phyloP scores from a whole-genome alignment of 1,139 yeast species.

The Sugiyamaella japonica region DNA sequence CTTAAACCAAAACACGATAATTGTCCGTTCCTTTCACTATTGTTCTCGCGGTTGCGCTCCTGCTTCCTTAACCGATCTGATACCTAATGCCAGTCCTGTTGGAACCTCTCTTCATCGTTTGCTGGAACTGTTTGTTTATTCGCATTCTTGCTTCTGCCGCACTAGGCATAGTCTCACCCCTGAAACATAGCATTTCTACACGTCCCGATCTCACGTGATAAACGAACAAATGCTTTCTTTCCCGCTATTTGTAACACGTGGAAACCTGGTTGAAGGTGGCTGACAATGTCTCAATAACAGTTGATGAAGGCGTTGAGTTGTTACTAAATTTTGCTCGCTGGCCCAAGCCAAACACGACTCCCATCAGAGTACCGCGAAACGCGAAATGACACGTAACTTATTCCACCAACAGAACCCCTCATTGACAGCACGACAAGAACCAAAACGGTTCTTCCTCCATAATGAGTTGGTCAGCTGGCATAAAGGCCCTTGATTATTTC shows the following conservation, averaged over 20 bases:
- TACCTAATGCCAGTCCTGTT: not conserved
- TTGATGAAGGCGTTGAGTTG: too few relatives aligned
- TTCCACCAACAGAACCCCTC: not conserved
- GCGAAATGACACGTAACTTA: not conserved
- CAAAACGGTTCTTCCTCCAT: too few relatives aligned
- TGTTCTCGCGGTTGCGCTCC: not conserved
- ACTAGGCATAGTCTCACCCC: conserved; percentile 3
- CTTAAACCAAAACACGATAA: too few relatives aligned
- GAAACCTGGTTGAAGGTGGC: too few relatives aligned
- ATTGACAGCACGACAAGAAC: too few relatives aligned
- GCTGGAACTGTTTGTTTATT: not conserved
- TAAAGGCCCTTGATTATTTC: too few relatives aligned
- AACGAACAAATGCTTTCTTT: not conserved
- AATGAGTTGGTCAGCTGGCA: too few relatives aligned
- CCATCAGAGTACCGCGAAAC: not conserved
- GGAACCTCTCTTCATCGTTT: not conserved
- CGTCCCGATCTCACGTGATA: not conserved
- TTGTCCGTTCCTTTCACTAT: too few relatives aligned
- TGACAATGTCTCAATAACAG: too few relatives aligned
- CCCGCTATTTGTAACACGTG: not conserved
- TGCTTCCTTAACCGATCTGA: not conserved
- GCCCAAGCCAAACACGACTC: not conserved
- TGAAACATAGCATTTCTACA: not conserved
- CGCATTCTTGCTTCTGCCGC: conserved; percentile 5
- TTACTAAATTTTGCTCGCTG: too few relatives aligned